Percentiles rank a stretch among this genome's conserved stretches.
Evolutionary conservation across 176 grass and related monocot species (phyloP).

Genomic region (Bonia amplexicaulis): DNA sequence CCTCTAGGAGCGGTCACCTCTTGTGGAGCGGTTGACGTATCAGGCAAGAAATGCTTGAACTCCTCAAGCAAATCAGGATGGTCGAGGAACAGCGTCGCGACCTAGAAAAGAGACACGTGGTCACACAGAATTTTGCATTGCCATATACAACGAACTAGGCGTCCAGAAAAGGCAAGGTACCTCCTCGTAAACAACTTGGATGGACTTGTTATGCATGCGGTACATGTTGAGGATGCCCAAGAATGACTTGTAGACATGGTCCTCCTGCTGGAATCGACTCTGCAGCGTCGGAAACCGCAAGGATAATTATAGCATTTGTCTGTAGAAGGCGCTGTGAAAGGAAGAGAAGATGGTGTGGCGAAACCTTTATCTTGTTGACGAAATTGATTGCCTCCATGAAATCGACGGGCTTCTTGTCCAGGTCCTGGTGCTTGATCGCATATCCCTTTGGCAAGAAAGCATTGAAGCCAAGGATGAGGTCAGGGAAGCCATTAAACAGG

Average conservation of each 20-base stretch:
- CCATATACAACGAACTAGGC: background rate
- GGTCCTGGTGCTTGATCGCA: conserved; percentile 61
- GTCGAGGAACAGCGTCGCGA: conserved; percentile 48
- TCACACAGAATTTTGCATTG: background rate
- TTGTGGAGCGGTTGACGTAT: conserved; percentile 35
- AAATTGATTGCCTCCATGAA: conserved; percentile 78
- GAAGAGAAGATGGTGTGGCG: background rate
- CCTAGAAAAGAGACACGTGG: conserved; percentile 25
- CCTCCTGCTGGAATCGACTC: conserved; percentile 57
- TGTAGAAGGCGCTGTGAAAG: background rate
- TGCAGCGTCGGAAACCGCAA: background rate
- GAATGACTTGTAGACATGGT: conserved; percentile 73
- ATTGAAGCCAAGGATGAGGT: conserved; percentile 77
- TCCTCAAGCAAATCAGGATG: conserved; percentile 68
- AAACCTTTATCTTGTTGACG: conserved; percentile 80
- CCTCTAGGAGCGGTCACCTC: conserved; percentile 20
- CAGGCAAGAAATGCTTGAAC: conserved; percentile 69
- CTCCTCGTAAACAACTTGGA: conserved; percentile 66
- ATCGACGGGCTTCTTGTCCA: conserved; percentile 72
- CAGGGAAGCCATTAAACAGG: conserved; percentile 64
- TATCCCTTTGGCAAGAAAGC: conserved; percentile 78
- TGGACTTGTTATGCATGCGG: conserved; percentile 53
- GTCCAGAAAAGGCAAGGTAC: background rate
- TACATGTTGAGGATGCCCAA: conserved; percentile 84
- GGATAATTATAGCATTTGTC: background rate